Base-by-base conservation (phyloP, 2,329 filamentous ascomycete species). In the Scopulariopsis brevicaulis region DNA sequence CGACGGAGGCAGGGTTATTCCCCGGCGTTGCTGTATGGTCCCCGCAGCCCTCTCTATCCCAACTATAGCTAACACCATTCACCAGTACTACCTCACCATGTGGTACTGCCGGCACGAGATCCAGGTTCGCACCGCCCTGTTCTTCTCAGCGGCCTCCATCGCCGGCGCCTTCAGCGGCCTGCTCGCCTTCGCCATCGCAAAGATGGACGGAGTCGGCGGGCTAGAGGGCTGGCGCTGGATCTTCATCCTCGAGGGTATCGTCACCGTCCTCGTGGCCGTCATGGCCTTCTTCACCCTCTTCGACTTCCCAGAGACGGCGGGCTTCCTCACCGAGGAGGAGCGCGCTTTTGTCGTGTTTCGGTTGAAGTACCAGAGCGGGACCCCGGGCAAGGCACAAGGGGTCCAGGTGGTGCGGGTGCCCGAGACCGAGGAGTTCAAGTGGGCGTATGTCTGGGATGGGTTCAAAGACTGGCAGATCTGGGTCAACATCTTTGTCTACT, bases 151-250 rank as follows among this genome's bases (percentile, higher is more conserved):
- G 8, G 82, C 83, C 2, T 81, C 80, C 1, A 72, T 83, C 1
- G 82, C 83, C 3, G 82, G 82, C 53, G 82, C 82, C 1, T 85
- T 85, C 61, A 82, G 83, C 55, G 82, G 82, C 20, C 73, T 86
- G 10, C 71, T 86, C 14, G 83, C 83, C 3, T 78, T 77, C 40
- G 83, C 76, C 24, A 79, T 86, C 57, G 77, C 80, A 34, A 78
- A 83, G 65, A 83, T 86, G 78, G 64, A 74, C 1, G 78, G 78
- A 2, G 63, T 73, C 14, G 70, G 81, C 2, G 68, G 70, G 34
- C 77, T 81, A 14, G 68, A 71, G 57, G 87, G 86, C 1, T 93
- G 89, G 89, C 76, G 81, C 1, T 91, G 87, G 40, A 46, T 46
- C 40, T 46, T 46, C 40, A 46, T 46, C 40, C 40, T 46, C 14